A percentile compares a stretch with the other conserved stretches of the same genome.
phyloP scores from a whole-genome alignment of 768 basidiomycete species.

The Leccinellum rugosiceps region DNA sequence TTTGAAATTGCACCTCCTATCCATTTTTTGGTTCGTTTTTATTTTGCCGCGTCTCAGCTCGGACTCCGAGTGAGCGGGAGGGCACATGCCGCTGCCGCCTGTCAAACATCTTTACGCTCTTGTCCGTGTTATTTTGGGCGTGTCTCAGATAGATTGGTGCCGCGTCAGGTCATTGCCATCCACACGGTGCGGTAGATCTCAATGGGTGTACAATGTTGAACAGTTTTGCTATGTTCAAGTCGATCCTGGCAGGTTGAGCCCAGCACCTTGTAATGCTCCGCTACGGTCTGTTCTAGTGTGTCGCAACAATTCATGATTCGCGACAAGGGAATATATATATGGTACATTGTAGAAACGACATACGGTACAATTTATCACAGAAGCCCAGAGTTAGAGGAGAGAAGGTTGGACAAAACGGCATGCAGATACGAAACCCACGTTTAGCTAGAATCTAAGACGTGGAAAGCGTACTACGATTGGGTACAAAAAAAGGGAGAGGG shows the following conservation, averaged over 20 bases:
- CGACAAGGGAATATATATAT: not conserved
- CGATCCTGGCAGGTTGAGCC: not conserved
- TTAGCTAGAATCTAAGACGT: conserved; percentile 1
- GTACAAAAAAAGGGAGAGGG: not conserved
- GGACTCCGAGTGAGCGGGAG: too few relatives aligned
- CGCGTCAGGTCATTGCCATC: too few relatives aligned
- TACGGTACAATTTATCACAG: conserved; percentile 1
- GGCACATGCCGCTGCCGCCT: not conserved
- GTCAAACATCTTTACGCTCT: not conserved
- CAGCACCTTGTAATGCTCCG: not conserved
- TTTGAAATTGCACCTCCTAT: not conserved
- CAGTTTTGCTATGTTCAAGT: too few relatives aligned
- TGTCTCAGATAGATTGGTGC: conserved; percentile 7
- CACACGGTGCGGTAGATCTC: too few relatives aligned
- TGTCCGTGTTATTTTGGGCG: not conserved
- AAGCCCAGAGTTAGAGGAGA: not conserved
- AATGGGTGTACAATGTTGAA: too few relatives aligned
- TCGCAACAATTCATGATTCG: not conserved
- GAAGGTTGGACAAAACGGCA: not conserved
- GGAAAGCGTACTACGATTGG: not conserved
- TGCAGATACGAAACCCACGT: not conserved
- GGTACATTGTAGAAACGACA: conserved; percentile 3
- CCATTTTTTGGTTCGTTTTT: not conserved
- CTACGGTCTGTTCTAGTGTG: not conserved
- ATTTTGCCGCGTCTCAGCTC: not conserved